Evolutionary conservation across 2,329 filamentous ascomycete species (phyloP).

Genomic region (Diaporthe citriasiana): DNA sequence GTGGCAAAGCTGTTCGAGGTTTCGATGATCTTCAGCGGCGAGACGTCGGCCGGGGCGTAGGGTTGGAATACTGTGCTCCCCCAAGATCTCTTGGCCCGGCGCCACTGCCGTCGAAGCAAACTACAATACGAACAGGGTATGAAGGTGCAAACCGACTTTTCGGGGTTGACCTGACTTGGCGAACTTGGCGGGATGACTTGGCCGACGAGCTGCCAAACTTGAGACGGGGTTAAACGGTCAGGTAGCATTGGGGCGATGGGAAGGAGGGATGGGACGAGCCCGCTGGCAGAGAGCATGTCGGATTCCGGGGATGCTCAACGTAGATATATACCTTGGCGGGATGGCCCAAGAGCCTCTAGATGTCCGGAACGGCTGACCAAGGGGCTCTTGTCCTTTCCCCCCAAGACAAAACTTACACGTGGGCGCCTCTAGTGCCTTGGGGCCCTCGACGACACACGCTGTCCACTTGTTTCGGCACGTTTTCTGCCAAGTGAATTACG

Average conservation of each 20-base stretch:
- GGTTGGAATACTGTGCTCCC: too few species aligned
- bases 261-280: neutral
- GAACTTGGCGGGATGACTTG: conserved; percentile 30
- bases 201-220: conserved; percentile 6
- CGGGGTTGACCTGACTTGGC: conserved; percentile 23
- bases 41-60: neutral
- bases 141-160: neutral
- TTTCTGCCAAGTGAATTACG: conserved; percentile 8
- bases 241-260: conserved; percentile 1
- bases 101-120: neutral
- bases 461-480: conserved; percentile 26
- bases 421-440: neutral
- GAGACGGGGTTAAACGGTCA: neutral
- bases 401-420: neutral
- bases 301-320: conserved; percentile 20
- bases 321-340: conserved; percentile 15
- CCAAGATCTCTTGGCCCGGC: conserved; percentile 3
- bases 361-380: conserved; percentile 24
- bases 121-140: neutral
- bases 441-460: neutral
- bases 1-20: conserved; percentile 3
- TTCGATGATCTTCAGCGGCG: neutral
- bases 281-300: neutral
- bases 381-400: neutral
- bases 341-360: conserved; percentile 23